Conservation (phyloP, 2,329 filamentous ascomycete species). For the Ceratocystis diversiconidia region DNA sequence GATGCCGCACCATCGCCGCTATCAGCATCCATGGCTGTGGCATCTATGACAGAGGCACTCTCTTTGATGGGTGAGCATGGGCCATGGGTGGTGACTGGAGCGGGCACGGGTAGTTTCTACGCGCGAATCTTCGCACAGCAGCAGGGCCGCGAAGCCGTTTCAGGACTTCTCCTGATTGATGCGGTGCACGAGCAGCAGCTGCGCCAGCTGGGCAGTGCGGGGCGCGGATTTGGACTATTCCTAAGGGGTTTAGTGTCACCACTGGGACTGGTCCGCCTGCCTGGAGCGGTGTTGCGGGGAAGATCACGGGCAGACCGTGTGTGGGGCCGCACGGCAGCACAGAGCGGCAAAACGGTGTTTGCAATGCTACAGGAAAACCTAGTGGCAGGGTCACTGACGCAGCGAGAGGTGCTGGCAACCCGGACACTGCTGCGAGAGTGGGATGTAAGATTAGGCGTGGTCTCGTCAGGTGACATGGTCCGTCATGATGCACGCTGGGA, state of each 20-base stretch:
- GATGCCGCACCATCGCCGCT: conserved; percentile 90
- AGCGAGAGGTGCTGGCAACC: conserved; percentile 66
- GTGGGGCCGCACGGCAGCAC: conserved; percentile 65
- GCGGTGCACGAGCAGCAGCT: conserved; percentile 55
- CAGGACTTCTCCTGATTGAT: conserved; percentile 73
- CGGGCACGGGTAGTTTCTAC: conserved; percentile 77
- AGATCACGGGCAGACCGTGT: conserved; percentile 71
- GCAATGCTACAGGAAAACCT: conserved; percentile 86
- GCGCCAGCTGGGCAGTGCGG: not conserved
- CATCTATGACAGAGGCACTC: conserved; percentile 76
- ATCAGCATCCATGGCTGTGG: conserved; percentile 82
- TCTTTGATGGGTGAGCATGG: conserved; percentile 66
- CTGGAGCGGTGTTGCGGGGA: conserved; percentile 68
- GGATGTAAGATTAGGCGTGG: conserved; percentile 59
- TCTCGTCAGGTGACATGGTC: conserved; percentile 66
- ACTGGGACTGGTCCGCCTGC: conserved; percentile 66
- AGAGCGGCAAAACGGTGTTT: conserved; percentile 72
- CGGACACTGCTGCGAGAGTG: conserved; percentile 59
- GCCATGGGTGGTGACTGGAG: conserved; percentile 77
- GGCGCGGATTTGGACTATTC: conserved; percentile 9
- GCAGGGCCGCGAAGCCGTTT: conserved; percentile 53
- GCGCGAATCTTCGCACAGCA: conserved; percentile 81
- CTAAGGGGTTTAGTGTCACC: conserved; percentile 51
- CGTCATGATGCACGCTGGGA: conserved; percentile 59
- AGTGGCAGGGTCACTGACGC: conserved; percentile 70